Conservation (phyloP, 441 rosid species). For the Rhodomyrtus psidioides region DNA sequence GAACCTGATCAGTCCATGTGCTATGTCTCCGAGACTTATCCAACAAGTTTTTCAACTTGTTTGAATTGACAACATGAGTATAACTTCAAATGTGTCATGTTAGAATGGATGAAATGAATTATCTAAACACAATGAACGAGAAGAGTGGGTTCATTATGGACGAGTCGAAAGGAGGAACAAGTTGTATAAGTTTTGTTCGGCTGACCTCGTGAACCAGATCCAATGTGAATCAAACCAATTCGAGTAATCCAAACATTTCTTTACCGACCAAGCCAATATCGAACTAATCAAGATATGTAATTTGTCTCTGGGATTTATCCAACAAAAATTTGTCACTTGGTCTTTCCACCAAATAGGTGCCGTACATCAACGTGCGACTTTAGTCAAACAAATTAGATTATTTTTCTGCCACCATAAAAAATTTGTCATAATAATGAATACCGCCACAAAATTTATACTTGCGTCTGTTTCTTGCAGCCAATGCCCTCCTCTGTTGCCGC, state of each 20-base stretch:
- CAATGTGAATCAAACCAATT: neutral
- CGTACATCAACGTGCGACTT: neutral
- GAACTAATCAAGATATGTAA: neutral
- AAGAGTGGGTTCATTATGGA: accelerated
- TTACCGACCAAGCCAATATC: too few relatives aligned
- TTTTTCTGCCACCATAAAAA: neutral
- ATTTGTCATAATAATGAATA: neutral
- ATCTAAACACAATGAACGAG: accelerated
- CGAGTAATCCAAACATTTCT: neutral
- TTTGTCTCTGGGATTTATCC: neutral
- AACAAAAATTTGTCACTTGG: neutral
- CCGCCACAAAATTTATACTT: too few relatives aligned
- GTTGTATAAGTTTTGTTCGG: neutral
- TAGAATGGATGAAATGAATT: accelerated
- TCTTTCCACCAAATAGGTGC: neutral
- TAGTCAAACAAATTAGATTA: neutral
- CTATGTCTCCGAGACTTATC: too few relatives aligned
- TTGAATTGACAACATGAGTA: too few relatives aligned
- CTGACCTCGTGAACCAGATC: neutral
- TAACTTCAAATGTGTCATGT: too few relatives aligned
- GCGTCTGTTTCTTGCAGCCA: neutral
- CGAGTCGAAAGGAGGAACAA: neutral
- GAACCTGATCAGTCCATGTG: too few relatives aligned
- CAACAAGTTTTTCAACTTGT: too few relatives aligned
- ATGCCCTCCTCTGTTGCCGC: neutral